These are phyloP conservation scores for Lactarius quietus DNA, from an alignment of 768 basidiomycete species.

Conservation along the genomic window DNA sequence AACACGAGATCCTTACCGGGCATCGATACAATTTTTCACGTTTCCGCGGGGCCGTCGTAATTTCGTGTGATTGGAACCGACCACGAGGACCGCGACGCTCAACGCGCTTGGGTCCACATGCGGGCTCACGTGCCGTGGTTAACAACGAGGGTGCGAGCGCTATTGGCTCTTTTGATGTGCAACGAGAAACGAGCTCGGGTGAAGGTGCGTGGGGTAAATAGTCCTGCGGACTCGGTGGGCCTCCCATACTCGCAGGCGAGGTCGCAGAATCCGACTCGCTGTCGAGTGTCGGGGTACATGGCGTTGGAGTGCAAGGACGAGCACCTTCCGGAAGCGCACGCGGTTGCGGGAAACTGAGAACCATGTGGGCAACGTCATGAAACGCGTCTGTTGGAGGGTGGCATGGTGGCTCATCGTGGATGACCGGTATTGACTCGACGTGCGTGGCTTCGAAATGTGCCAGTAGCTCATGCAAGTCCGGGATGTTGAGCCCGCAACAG, in stretches of 20 bases:
- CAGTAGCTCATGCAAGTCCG: slow-evolving; percentile 48
- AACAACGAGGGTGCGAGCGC: slow-evolving; percentile 24
- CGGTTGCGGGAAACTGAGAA: slow-evolving; percentile 35
- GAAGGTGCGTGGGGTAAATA: slow-evolving; percentile 6
- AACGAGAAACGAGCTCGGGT: slow-evolving; percentile 2
- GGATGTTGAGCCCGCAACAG: slow-evolving; percentile 45
- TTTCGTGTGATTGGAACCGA: slow-evolving; percentile 24
- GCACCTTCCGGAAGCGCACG: slow-evolving; percentile 28
- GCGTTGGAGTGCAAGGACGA: slow-evolving; percentile 19
- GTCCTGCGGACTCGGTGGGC: slow-evolving; percentile 20
- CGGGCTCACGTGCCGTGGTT: slow-evolving; percentile 20
- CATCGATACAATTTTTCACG: slow-evolving; percentile 27
- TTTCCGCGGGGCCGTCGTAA: slow-evolving; percentile 22
- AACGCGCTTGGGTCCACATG: slow-evolving; percentile 16
- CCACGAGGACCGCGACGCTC: slow-evolving; percentile 26
- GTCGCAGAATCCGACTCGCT: slow-evolving; percentile 20
- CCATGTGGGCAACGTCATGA: slow-evolving; percentile 26
- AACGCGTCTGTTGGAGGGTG: slow-evolving; percentile 17
- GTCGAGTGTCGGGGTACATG: slow-evolving; percentile 15
- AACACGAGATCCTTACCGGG: slow-evolving; percentile 19
- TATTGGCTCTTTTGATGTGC: slow-evolving; percentile 13
- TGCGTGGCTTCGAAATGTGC: slow-evolving; percentile 49
- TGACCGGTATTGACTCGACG: slow-evolving; percentile 30
- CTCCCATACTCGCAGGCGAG: slow-evolving; percentile 10
- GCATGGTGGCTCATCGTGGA: slow-evolving; percentile 17